Evolutionary conservation across 192 early-diverging fungal species (phyloP).

Genomic region (Podochytrium sp.): DNA sequence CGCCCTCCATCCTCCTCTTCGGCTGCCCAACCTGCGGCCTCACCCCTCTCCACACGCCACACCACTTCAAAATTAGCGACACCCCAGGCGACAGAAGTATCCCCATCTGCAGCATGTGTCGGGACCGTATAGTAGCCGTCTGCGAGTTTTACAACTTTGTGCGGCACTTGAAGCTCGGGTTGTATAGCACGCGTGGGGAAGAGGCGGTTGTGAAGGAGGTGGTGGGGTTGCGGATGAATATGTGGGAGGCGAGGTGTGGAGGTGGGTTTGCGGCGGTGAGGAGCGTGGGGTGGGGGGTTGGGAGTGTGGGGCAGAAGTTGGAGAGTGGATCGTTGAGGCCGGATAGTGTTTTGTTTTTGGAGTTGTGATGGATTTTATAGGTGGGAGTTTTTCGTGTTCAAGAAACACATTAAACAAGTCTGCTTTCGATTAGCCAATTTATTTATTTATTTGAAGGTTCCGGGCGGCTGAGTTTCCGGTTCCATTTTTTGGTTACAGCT

Average conservation of each 20-base stretch:
- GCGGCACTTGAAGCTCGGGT: slow-evolving; percentile 85
- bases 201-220: slow-evolving; percentile 85
- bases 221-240: slow-evolving; percentile 80
- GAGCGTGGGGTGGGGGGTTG: neutral
- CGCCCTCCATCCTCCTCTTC: neutral
- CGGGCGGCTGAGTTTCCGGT: no score
- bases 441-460: no score
- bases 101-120: slow-evolving; percentile 74
- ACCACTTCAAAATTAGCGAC: slow-evolving; percentile 52
- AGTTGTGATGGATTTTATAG: no score
- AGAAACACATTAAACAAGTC: no score
- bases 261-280: slow-evolving; percentile 22
- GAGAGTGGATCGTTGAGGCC: slow-evolving; percentile 14
- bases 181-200: slow-evolving; percentile 76
- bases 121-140: slow-evolving; percentile 88
- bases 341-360: slow-evolving; percentile 23
- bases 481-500: no score
- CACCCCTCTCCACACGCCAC: slow-evolving; percentile 1
- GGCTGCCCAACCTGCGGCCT: slow-evolving; percentile 18
- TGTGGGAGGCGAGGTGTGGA: slow-evolving; percentile 79
- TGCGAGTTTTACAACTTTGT: slow-evolving; percentile 97
- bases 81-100: slow-evolving; percentile 45
- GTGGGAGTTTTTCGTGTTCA: no score
- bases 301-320: neutral
- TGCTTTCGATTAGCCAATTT: no score